Base-by-base conservation (phyloP, 2,329 filamentous ascomycete species). In the Eutypa lata region DNA sequence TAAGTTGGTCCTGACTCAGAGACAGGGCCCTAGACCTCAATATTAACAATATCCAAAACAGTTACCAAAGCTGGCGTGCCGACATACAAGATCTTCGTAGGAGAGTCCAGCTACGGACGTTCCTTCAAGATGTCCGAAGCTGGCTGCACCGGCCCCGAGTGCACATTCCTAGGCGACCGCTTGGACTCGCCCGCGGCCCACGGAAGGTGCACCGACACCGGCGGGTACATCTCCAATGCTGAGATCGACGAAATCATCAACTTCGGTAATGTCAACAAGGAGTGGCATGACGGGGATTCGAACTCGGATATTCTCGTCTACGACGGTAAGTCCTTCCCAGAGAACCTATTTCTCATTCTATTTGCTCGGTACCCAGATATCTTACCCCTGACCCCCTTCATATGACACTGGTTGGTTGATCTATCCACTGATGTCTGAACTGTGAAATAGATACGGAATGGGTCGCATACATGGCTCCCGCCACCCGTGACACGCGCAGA, bases 401-500 rank as follows among this genome's bases (percentile, higher is more conserved):
- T n/a, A n/a, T n/a, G n/a, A n/a, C n/a, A n/a, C n/a, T n/a, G n/a
- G n/a, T n/a, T n/a, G n/a, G n/a, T n/a, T n/a, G n/a, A n/a, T n/a
- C n/a, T n/a, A n/a, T n/a, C n/a, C n/a, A n/a, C n/a, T n/a, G n/a
- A n/a, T n/a, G n/a, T n/a, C n/a, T n/a, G n/a, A n/a, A n/a, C n/a
- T n/a, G n/a, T 31, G 26, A 10, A 6, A 31, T 62, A 63, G 56
- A 53, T 22, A 56, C 52, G 13, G 47, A 61, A 24, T 61, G 57
- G 59, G 55, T 59, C 11, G 59, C 55, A 26, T 61, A 58, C 28
- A 61, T 61, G 57, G 35, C 44, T 22, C 28, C 21, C 22, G 22
- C 24, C 3, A 52, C 57, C 18, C 69, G 71, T 44, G 21, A 45
- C 2, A 28, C 22, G 13, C 64, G 68, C 3, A 49, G 38, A 2